Percentiles rank a stretch among this genome's conserved stretches.
Conservation (phyloP, 129 eudicot species). For the Apium graveolens region DNA sequence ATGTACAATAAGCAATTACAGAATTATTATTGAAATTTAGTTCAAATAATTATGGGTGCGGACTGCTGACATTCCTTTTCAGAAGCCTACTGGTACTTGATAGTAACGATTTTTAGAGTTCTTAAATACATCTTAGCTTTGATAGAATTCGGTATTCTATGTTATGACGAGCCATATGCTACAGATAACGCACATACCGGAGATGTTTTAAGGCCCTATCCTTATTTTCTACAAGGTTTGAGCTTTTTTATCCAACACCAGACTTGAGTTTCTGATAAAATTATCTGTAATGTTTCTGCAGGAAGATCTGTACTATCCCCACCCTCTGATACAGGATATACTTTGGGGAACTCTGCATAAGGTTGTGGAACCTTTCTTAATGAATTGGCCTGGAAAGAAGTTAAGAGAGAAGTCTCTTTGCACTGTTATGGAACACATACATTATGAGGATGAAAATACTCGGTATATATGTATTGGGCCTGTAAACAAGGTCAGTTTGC, state of each 20-base stretch:
- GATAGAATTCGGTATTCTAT: not conserved
- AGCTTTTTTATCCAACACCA: not conserved
- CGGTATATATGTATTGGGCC: constrained; percentile 89
- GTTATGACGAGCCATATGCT: not conserved
- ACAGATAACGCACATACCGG: not conserved
- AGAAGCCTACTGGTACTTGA: not conserved
- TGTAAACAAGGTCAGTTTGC: constrained; percentile 63
- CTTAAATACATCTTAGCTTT: not conserved
- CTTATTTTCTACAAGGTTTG: not conserved
- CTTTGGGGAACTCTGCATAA: constrained; percentile 83
- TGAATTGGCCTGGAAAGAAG: constrained; percentile 81
- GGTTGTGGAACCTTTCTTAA: constrained; percentile 63
- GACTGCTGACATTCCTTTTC: not conserved
- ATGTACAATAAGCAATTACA: not conserved
- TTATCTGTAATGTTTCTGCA: constrained; percentile 28
- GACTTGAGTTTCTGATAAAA: not conserved
- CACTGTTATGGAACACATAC: constrained; percentile 74
- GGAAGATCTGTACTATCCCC: constrained; percentile 98
- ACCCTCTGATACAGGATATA: constrained; percentile 75
- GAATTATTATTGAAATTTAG: not conserved
- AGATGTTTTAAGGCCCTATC: not conserved
- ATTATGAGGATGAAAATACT: constrained; percentile 91
- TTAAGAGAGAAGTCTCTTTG: constrained; percentile 75
- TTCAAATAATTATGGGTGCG: not conserved
- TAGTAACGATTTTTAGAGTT: not conserved